These are phyloP conservation scores for Purshia tridentata DNA, from an alignment of 306 rosid genomes.

Conservation along the genomic window DNA sequence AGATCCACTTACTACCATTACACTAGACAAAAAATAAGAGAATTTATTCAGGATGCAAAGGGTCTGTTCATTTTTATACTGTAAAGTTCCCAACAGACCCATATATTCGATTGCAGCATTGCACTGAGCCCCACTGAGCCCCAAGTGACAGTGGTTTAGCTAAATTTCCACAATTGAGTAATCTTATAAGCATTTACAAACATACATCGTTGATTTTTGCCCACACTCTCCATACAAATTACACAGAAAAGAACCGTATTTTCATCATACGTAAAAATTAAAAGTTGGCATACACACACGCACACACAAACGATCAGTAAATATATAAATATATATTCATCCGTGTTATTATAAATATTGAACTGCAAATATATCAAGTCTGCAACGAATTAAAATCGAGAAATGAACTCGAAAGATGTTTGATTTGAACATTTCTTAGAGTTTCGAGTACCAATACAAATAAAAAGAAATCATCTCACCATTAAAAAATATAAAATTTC, in stretches of 20 bases:
- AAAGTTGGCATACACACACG: too few species aligned
- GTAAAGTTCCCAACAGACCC: constrained; percentile 1
- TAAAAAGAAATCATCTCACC: too few species aligned
- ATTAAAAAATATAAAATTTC: too few species aligned
- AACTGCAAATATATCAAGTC: too few species aligned
- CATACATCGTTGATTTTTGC: background rate
- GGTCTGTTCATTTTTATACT: background rate
- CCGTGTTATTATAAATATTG: too few species aligned
- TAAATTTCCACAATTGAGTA: background rate
- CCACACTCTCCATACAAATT: background rate
- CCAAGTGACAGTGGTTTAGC: constrained; percentile 10
- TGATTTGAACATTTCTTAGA: too few species aligned
- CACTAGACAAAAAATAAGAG: background rate
- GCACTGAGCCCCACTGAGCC: constrained; percentile 9
- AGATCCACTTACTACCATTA: background rate
- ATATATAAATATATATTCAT: too few species aligned
- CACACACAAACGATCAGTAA: too few species aligned
- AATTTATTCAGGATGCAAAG: background rate
- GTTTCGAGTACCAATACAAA: too few species aligned
- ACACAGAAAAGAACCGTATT: background rate
- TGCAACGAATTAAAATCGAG: too few species aligned
- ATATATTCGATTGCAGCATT: background rate
- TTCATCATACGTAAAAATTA: background rate
- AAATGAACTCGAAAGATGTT: too few species aligned
- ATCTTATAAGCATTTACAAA: background rate